These are phyloP conservation scores for Leptodontidium sp. DNA, from an alignment of 2,329 filamentous ascomycete species.

Conservation along the genomic window DNA sequence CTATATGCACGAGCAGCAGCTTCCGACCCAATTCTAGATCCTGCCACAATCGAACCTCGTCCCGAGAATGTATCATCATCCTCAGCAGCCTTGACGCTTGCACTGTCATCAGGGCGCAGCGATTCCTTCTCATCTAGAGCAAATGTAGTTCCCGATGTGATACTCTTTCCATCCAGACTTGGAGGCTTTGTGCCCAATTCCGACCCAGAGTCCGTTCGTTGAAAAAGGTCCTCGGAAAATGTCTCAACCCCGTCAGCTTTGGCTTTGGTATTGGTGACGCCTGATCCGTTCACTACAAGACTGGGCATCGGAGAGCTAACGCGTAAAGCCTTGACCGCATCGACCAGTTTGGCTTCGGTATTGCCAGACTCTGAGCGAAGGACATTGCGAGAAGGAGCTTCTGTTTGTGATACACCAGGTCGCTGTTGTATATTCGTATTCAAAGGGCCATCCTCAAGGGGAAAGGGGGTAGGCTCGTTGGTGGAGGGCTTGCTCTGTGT, in stretches of 20 bases:
- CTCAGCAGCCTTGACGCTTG: constrained; percentile 87
- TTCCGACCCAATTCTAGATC: constrained; percentile 84
- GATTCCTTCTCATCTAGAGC: constrained; percentile 98
- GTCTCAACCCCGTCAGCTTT: constrained; percentile 41
- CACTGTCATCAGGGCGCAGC: constrained; percentile 91
- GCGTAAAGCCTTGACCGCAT: constrained; percentile 46
- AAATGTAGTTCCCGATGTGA: constrained; percentile 92
- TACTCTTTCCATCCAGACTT: constrained; percentile 92
- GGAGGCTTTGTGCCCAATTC: constrained; percentile 81
- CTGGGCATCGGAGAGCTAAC: constrained; percentile 44
- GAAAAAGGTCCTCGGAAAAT: constrained; percentile 46
- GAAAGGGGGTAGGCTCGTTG: constrained; percentile 5
- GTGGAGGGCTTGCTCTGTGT: constrained; percentile 18
- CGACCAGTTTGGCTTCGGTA: constrained; percentile 42
- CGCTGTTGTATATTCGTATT: background rate
- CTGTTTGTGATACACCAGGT: background rate
- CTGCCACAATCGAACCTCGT: constrained; percentile 76
- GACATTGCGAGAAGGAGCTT: background rate
- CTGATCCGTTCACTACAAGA: constrained; percentile 48
- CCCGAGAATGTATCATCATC: constrained; percentile 88
- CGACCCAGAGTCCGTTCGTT: constrained; percentile 66
- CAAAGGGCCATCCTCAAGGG: background rate
- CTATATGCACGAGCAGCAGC: constrained; percentile 67
- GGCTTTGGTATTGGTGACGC: constrained; percentile 31
- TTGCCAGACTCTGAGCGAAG: constrained; percentile 14